A percentile compares a stretch with the other conserved stretches of the same genome.
Conservation (phyloP, 352 stramenopile species). For the Detonula confervacea region DNA sequence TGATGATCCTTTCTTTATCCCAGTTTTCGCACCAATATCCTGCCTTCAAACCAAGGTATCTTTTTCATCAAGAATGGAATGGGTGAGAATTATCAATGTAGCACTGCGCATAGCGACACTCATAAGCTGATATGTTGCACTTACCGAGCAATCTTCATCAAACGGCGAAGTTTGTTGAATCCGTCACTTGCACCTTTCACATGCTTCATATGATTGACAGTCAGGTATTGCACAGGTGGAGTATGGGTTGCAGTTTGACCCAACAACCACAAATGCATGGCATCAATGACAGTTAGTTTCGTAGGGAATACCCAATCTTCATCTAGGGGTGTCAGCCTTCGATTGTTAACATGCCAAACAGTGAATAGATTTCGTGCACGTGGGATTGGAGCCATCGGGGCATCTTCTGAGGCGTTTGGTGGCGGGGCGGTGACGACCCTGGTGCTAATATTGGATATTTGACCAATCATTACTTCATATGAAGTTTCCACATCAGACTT, state of each 20-base stretch:
- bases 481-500: conserved; percentile 9
- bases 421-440: not conserved
- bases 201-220: conserved; percentile 21
- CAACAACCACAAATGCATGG: conserved; percentile 11
- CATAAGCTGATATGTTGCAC: too few relatives aligned
- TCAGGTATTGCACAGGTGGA: conserved; percentile 16
- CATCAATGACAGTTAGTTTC: conserved; percentile 6
- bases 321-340: not conserved
- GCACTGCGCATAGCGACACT: too few relatives aligned
- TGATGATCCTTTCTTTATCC: not conserved
- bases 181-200: conserved; percentile 8
- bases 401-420: not conserved
- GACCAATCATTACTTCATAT: conserved; percentile 18
- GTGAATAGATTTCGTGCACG: conserved; percentile 5
- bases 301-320: not conserved
- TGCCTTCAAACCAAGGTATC: conserved; percentile 18
- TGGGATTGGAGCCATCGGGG: not conserved
- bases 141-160: conserved; percentile 27
- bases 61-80: too few relatives aligned
- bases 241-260: conserved; percentile 6
- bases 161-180: conserved; percentile 1
- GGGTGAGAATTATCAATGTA: too few relatives aligned
- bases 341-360: conserved; percentile 1
- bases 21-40: conserved; percentile 16
- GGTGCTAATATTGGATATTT: conserved; percentile 7